Percentiles rank a stretch among this genome's conserved stretches.
Conservation (phyloP, 441 rosid species). For the Gossypium schwendimanii region DNA sequence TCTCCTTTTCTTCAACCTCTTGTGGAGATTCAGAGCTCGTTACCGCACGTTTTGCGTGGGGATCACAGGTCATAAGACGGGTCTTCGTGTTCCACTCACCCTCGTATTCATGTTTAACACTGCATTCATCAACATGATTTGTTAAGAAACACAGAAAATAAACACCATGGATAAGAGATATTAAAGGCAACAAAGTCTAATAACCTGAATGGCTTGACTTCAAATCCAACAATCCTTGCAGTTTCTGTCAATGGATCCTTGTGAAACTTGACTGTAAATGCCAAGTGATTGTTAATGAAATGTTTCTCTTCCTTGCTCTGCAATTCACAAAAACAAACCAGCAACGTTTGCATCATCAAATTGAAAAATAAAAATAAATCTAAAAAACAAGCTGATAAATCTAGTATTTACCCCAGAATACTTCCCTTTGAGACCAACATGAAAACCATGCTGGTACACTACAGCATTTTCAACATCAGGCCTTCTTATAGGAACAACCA, state of each 20-base stretch:
- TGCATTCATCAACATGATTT: conserved; percentile 27
- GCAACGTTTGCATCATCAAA: conserved; percentile 9
- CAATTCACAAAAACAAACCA: conserved; percentile 10
- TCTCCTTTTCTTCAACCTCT: conserved; percentile 66
- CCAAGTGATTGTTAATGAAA: conserved; percentile 78
- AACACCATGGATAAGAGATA: neutral
- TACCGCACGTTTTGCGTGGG: conserved; percentile 68
- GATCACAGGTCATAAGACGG: conserved; percentile 76
- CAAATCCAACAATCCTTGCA: conserved; percentile 86
- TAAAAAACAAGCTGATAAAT: neutral
- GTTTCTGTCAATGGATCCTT: conserved; percentile 50
- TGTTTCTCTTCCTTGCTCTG: conserved; percentile 74
- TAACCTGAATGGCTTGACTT: conserved; percentile 84
- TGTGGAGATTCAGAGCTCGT: conserved; percentile 76
- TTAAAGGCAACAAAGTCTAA: neutral
- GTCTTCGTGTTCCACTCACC: conserved; percentile 72
- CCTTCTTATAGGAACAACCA: conserved; percentile 63
- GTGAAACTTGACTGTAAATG: conserved; percentile 71
- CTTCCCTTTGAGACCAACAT: conserved; percentile 71
- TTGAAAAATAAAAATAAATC: neutral
- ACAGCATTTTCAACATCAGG: conserved; percentile 45
- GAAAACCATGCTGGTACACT: conserved; percentile 79
- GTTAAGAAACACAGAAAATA: neutral
- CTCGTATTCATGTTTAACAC: conserved; percentile 79
- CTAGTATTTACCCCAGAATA: conserved; percentile 63